These are phyloP conservation scores for Aspergillus sparsus DNA, from an alignment of 495 filamentous ascomycete genomes.

Conservation along the genomic window DNA sequence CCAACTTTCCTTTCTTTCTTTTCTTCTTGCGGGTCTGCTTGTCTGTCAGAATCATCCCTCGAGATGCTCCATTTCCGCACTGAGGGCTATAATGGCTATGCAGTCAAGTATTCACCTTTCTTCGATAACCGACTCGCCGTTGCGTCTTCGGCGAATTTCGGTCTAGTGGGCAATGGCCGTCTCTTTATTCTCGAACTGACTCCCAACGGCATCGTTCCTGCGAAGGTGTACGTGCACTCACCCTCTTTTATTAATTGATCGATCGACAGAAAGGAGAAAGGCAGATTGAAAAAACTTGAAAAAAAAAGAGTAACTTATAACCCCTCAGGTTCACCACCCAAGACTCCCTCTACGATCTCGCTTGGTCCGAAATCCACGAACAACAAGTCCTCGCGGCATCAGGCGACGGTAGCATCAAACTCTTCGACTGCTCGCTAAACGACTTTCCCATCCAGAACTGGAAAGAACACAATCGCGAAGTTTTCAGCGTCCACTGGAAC, in stretches of 20 bases:
- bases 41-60: not conserved
- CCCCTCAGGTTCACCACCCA: conserved; percentile 82
- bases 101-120: conserved; percentile 96
- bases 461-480: conserved; percentile 88
- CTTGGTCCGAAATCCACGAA: conserved; percentile 94
- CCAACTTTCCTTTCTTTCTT: not conserved
- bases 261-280: too few relatives aligned
- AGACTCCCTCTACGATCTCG: conserved; percentile 89
- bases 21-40: conserved; percentile 3
- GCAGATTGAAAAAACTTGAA: too few relatives aligned
- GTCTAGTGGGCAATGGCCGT: conserved; percentile 93
- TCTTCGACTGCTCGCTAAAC: conserved; percentile 78
- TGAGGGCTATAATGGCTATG: conserved; percentile 89
- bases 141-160: conserved; percentile 84
- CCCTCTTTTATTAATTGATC: too few relatives aligned
- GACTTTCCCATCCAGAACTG: conserved; percentile 84
- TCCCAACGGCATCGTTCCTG: conserved; percentile 75
- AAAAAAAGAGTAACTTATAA: not conserved
- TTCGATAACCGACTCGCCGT: conserved; percentile 92
- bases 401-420: conserved; percentile 91
- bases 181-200: conserved; percentile 80
- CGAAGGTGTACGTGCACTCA: conserved; percentile 59
- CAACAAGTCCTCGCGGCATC: conserved; percentile 85
- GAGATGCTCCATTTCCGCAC: conserved; percentile 91
- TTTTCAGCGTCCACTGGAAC: conserved; percentile 91